These are phyloP conservation scores for Aureobasidium sp. DNA, from an alignment of 2,329 filamentous ascomycete genomes.

Conservation along the genomic window DNA sequence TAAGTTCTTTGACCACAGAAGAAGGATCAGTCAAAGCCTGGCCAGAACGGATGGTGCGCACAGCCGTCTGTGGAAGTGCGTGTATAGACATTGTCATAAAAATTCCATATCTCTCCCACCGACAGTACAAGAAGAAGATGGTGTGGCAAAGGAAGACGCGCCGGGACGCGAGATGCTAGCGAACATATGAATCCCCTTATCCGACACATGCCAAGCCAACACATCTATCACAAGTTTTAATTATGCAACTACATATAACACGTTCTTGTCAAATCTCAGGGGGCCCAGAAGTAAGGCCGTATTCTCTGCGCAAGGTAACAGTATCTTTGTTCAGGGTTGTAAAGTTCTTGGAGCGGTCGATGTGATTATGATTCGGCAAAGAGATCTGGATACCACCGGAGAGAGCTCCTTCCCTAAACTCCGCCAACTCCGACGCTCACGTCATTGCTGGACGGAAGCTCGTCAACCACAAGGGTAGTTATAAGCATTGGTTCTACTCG, in stretches of 20 bases:
- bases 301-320: too few relatives aligned
- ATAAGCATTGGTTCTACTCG: not conserved
- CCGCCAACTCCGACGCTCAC: slow-evolving; percentile 2
- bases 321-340: too few relatives aligned
- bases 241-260: not conserved
- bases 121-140: not conserved
- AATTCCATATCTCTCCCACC: not conserved
- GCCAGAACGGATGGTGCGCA: slow-evolving; percentile 54
- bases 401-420: not conserved
- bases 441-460: not conserved
- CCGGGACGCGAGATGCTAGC: not conserved
- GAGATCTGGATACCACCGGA: not conserved
- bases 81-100: slow-evolving; percentile 33
- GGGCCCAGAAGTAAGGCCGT: not conserved
- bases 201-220: not conserved
- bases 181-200: not conserved
- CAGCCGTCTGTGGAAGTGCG: slow-evolving; percentile 36
- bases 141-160: slow-evolving; percentile 3
- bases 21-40: slow-evolving; percentile 54
- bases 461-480: slow-evolving; percentile 6
- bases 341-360: too few relatives aligned
- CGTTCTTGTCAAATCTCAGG: not conserved
- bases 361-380: not conserved
- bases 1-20: slow-evolving; percentile 64
- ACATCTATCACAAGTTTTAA: too few relatives aligned